Percentiles rank a stretch among this genome's conserved stretches.
Evolutionary conservation across 1,284 basidiomycete species (phyloP).

Genomic region (Inonotus hispidus): DNA sequence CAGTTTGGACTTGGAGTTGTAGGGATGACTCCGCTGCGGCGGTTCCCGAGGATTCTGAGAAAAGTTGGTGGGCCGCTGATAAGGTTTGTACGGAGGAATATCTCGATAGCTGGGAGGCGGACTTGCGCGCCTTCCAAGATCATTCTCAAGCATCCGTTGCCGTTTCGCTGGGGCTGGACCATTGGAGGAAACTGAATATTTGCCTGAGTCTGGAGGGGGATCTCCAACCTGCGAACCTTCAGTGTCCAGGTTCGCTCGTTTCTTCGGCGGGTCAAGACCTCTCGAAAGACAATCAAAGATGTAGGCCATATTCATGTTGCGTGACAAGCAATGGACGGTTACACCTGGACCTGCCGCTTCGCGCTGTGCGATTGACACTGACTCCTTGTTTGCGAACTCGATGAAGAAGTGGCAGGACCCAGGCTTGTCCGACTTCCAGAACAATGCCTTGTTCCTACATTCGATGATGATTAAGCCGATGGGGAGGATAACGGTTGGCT

Average conservation of each 20-base stretch:
- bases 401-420: slow-evolving; percentile 15
- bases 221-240: slow-evolving; percentile 3
- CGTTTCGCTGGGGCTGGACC: slow-evolving; percentile 6
- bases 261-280: slow-evolving; percentile 9
- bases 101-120: slow-evolving; percentile 2
- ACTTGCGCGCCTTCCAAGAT: background rate
- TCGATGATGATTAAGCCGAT: background rate
- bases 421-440: slow-evolving; percentile 16
- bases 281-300: slow-evolving; percentile 11
- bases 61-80: background rate
- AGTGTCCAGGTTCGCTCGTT: background rate
- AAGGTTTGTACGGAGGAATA: background rate
- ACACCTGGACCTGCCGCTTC: slow-evolving; percentile 3
- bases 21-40: background rate
- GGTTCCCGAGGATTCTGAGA: background rate
- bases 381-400: slow-evolving; percentile 15
- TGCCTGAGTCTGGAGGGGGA: background rate
- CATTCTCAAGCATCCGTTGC: slow-evolving; percentile 4
- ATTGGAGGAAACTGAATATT: background rate
- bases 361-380: slow-evolving; percentile 7
- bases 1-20: background rate
- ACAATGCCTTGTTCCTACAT: background rate
- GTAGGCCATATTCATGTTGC: slow-evolving; percentile 14
- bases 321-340: slow-evolving; percentile 11
- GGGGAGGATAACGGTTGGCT: background rate